Conservation (phyloP, 306 rosid species). For the Quercus ilex region DNA sequence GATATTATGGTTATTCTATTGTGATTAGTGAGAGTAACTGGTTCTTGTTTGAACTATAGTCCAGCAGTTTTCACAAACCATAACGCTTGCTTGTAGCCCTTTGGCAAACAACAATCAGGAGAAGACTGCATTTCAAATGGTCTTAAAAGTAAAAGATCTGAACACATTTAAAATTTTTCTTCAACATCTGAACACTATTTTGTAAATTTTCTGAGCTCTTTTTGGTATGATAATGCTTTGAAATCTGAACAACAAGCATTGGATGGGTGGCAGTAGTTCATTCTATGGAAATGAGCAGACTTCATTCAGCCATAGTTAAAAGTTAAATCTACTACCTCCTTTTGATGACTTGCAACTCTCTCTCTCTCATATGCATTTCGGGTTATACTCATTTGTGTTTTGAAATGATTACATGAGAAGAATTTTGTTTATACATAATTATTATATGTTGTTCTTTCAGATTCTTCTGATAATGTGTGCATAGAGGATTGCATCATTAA, state of each 20-base stretch:
- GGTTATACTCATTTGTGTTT: not conserved
- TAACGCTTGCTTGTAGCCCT: not conserved
- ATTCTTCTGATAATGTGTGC: conserved; percentile 86
- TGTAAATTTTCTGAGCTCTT: not conserved
- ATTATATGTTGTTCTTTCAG: conserved; percentile 41
- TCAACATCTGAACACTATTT: not conserved
- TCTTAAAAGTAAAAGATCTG: not conserved
- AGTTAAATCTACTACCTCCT: not conserved
- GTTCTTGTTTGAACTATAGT: not conserved
- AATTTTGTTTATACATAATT: not conserved
- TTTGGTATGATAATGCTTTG: not conserved
- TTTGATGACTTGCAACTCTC: not conserved
- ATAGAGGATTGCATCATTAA: conserved; percentile 74
- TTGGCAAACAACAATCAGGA: not conserved
- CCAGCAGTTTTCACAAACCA: not conserved
- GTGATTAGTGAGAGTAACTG: not conserved
- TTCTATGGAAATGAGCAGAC: not conserved
- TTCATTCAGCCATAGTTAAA: not conserved
- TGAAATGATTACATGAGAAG: not conserved
- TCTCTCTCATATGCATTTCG: not conserved
- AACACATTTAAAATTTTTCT: not conserved
- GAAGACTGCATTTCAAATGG: not conserved
- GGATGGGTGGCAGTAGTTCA: not conserved
- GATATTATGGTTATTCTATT: not conserved
- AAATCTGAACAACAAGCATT: not conserved